phyloP scores from a whole-genome alignment of 768 basidiomycete genomes.

The Boletus huronensis region DNA sequence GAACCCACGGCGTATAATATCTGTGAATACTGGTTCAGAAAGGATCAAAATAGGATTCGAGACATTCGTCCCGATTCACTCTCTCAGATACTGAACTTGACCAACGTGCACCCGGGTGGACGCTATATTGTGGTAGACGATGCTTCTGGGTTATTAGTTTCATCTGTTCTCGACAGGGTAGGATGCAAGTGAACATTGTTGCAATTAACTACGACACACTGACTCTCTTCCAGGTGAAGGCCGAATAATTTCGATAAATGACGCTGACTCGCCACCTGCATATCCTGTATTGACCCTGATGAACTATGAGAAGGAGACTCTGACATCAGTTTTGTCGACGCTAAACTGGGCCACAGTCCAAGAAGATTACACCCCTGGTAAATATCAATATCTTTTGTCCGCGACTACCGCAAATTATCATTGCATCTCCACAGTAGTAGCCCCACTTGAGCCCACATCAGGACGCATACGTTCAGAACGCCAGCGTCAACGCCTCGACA shows the following conservation, averaged over 20 bases:
- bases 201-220: not conserved
- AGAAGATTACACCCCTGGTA: constrained; percentile 68
- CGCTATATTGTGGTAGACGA: constrained; percentile 89
- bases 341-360: constrained; percentile 92
- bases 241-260: constrained; percentile 77
- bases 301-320: constrained; percentile 68
- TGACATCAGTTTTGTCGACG: constrained; percentile 54
- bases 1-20: constrained; percentile 87
- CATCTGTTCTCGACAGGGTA: constrained; percentile 81
- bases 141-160: constrained; percentile 82
- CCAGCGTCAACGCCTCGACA: constrained; percentile 66
- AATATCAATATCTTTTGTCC: constrained; percentile 13
- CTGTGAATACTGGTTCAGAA: constrained; percentile 83
- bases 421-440: constrained; percentile 41
- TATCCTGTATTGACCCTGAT: constrained; percentile 80
- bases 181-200: constrained; percentile 52
- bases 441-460: constrained; percentile 54
- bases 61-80: constrained; percentile 85
- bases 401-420: not conserved
- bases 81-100: constrained; percentile 81
- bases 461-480: constrained; percentile 67
- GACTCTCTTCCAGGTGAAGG: constrained; percentile 58
- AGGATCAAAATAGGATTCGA: constrained; percentile 77
- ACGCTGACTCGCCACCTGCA: constrained; percentile 89
- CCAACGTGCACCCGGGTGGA: constrained; percentile 83